Percentiles rank a stretch among this genome's conserved stretches.
These are phyloP conservation scores for Penicillium sp. DNA, from an alignment of 2,329 filamentous ascomycete species.

Conservation along the genomic window DNA sequence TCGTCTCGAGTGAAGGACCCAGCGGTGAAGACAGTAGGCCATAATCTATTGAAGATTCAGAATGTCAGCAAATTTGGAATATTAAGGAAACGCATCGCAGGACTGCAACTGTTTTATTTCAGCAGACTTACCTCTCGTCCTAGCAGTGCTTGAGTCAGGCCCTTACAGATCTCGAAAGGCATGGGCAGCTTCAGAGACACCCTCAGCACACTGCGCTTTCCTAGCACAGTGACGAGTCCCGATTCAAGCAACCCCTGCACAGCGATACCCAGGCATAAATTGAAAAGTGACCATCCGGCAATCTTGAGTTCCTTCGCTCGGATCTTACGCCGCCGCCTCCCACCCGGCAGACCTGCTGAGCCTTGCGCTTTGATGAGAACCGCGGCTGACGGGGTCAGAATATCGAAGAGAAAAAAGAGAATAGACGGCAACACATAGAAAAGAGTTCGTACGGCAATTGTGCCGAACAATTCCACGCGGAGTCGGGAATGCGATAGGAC, in stretches of 20 bases:
- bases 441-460: slow-evolving; percentile 63
- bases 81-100: not conserved
- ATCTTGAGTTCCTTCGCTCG: slow-evolving; percentile 50
- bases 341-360: slow-evolving; percentile 48
- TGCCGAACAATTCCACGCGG: slow-evolving; percentile 71
- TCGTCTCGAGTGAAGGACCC: slow-evolving; percentile 62
- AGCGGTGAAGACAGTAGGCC: slow-evolving; percentile 70
- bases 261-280: slow-evolving; percentile 54
- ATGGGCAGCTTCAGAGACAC: slow-evolving; percentile 61
- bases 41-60: slow-evolving; percentile 23
- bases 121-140: slow-evolving; percentile 55
- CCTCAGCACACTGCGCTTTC: slow-evolving; percentile 55
- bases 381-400: slow-evolving; percentile 66
- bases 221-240: slow-evolving; percentile 53
- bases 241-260: slow-evolving; percentile 59
- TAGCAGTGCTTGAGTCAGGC: slow-evolving; percentile 54
- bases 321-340: slow-evolving; percentile 38
- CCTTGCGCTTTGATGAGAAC: slow-evolving; percentile 68
- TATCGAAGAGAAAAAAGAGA: slow-evolving; percentile 71
- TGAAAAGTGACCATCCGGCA: slow-evolving; percentile 54
- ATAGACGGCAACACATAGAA: slow-evolving; percentile 74
- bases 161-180: slow-evolving; percentile 60
- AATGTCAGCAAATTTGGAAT: slow-evolving; percentile 6
- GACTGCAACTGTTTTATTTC: not conserved
- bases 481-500: slow-evolving; percentile 74